Evolutionary conservation across 768 basidiomycete species (phyloP).

Genomic region (Suillus sp.): DNA sequence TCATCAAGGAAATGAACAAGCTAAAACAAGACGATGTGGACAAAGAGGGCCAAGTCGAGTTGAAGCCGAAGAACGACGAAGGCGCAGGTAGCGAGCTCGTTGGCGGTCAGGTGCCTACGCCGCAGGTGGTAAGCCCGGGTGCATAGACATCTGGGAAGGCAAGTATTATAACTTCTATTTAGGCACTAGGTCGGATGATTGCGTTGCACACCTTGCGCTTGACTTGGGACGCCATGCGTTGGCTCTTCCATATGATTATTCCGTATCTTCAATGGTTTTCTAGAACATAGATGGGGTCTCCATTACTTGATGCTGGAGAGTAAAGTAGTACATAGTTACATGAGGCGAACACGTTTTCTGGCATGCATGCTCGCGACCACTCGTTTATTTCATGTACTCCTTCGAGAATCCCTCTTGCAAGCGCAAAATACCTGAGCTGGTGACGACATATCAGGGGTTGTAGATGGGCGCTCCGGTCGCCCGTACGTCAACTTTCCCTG

Average conservation of each 20-base stretch:
- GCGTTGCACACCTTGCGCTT: constrained; percentile 26
- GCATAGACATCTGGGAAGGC: constrained; percentile 32
- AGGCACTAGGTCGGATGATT: constrained; percentile 28
- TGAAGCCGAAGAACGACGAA: constrained; percentile 38
- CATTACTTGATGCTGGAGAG: constrained; percentile 14
- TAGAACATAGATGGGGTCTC: constrained; percentile 27
- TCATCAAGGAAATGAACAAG: constrained; percentile 81
- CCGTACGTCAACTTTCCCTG: background rate
- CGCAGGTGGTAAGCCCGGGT: constrained; percentile 38
- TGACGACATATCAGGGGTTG: constrained; percentile 1
- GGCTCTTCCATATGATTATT: constrained; percentile 43
- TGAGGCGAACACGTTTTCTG: constrained; percentile 6
- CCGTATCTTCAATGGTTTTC: constrained; percentile 36
- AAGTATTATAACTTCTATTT: constrained; percentile 32
- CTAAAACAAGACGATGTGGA: constrained; percentile 46
- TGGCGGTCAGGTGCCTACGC: constrained; percentile 39
- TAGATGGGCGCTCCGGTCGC: background rate
- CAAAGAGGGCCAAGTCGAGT: constrained; percentile 37
- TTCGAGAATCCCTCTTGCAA: background rate
- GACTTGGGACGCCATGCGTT: constrained; percentile 30
- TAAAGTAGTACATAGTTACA: constrained; percentile 5
- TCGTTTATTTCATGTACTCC: background rate
- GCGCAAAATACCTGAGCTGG: background rate
- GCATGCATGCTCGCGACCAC: background rate
- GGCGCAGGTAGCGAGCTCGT: constrained; percentile 42